Evolutionary conservation across 2,329 filamentous ascomycete species (phyloP), one percentile per base, ranked within the genome.

Genomic region (Leptoxyphium fumago): DNA sequence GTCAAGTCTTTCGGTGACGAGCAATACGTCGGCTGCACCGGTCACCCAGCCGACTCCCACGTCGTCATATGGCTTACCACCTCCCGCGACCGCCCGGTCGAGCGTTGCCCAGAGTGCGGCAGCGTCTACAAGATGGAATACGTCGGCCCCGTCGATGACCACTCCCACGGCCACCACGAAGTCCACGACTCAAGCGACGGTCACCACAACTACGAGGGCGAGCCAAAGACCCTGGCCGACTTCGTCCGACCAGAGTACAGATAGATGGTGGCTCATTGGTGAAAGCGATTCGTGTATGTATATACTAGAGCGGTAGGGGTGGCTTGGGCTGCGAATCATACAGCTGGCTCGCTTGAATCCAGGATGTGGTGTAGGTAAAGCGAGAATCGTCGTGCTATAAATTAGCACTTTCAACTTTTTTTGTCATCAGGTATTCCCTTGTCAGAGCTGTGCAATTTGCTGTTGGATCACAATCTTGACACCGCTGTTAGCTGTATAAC

Each of bases 41-140:
- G 91, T 60, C 84, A 65, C 68, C 91, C 91, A 44, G 89, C 76
- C 57, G 91, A 96, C 73, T 93, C 87, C 38, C 91, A 98, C 75
- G 68, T 74, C 59, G 84, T 89, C 50, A 77, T 80, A 68, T 98
- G 91, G 91, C 77, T 95, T 58, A 85, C 84, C 52, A 77, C 93
- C 61, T 82, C 84, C 64, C 84, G 84, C 62, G 80, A 91, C 47
- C 87, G 91, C 64, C 91, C 91, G 46, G 68, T 94, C 57, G 85
- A 93, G 74, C 86, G 91, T 66, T 98, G 91, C 80, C 80, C 80
- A 61, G 91, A 98, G 75, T 98, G 91, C 71, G 91, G 91, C 56
- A 85, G 80, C 65, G 85, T 91, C 55, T 88, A 94, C 75, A 93
- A 94, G 81, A 91, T 96, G 84, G 82, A 95, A 64, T 98, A 94